These are phyloP conservation scores for Talaromyces marneffei DNA, from an alignment of 2,329 filamentous ascomycete genomes.

Conservation along the genomic window DNA sequence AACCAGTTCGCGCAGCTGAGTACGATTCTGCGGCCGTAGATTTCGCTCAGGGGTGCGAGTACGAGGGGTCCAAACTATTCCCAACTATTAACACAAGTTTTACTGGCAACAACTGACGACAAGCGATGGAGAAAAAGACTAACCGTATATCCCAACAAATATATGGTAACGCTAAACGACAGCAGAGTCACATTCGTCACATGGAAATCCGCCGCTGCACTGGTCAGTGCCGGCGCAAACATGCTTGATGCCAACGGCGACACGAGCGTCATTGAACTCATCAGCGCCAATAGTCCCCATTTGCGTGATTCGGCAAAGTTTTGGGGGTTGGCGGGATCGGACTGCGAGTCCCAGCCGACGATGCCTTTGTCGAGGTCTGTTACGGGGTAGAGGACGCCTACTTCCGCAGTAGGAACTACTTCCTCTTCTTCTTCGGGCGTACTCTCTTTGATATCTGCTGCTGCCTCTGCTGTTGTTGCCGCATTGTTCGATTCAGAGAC, in stretches of 20 bases:
- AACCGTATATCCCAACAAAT: constrained; percentile 41
- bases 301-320: constrained; percentile 33
- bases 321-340: constrained; percentile 33
- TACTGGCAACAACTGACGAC: no score
- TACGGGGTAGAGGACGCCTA: constrained; percentile 2
- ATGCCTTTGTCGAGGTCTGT: constrained; percentile 12
- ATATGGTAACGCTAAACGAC: constrained; percentile 59
- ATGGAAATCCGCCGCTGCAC: constrained; percentile 58
- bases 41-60: constrained; percentile 54
- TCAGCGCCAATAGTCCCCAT: constrained; percentile 30
- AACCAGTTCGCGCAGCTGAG: constrained; percentile 53
- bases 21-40: constrained; percentile 55
- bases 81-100: background rate
- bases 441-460: background rate
- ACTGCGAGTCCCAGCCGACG: constrained; percentile 17
- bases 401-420: background rate
- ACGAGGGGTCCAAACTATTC: constrained; percentile 49
- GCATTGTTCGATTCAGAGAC: background rate
- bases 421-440: background rate
- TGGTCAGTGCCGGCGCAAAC: constrained; percentile 61
- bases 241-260: constrained; percentile 50
- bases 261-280: constrained; percentile 30
- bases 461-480: background rate
- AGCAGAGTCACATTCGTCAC: constrained; percentile 46
- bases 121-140: constrained; percentile 28